Conservation (phyloP, 768 basidiomycete species). For the Suillus paluster region DNA sequence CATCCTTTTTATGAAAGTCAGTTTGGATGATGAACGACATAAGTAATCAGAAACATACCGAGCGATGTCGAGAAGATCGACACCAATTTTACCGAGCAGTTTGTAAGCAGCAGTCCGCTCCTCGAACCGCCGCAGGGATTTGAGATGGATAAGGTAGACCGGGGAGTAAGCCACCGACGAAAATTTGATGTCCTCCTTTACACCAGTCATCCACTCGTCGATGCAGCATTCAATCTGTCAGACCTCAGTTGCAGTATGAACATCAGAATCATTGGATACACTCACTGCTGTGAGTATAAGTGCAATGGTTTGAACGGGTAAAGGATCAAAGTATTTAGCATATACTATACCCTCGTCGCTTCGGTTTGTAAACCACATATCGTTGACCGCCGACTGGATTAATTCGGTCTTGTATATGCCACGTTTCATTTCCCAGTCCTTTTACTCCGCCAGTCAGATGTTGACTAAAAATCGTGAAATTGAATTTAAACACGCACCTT, state of each 20-base stretch:
- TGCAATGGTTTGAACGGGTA: conserved; percentile 7
- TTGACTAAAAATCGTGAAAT: not conserved
- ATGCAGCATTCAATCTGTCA: conserved; percentile 19
- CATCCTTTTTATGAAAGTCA: conserved; percentile 10
- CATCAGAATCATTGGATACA: not conserved
- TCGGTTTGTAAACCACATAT: conserved; percentile 31
- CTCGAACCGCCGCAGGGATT: conserved; percentile 1
- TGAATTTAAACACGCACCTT: conserved; percentile 7
- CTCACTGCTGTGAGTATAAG: conserved; percentile 9
- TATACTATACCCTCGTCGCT: conserved; percentile 30
- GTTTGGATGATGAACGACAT: not conserved
- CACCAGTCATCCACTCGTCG: conserved; percentile 16
- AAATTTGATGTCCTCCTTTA: conserved; percentile 15
- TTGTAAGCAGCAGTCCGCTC: conserved; percentile 9
- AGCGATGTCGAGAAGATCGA: not conserved
- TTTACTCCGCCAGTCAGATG: not conserved
- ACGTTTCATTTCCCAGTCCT: conserved; percentile 10
- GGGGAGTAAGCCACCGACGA: conserved; percentile 6
- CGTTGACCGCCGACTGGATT: conserved; percentile 27
- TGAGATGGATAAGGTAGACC: conserved; percentile 12
- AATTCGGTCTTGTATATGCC: conserved; percentile 30
- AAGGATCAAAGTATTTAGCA: conserved; percentile 27
- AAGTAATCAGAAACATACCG: conserved; percentile 1
- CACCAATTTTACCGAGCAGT: conserved; percentile 7
- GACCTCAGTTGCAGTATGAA: not conserved